Evolutionary conservation across 768 basidiomycete species (phyloP).

Genomic region (Suillus ampliporus): DNA sequence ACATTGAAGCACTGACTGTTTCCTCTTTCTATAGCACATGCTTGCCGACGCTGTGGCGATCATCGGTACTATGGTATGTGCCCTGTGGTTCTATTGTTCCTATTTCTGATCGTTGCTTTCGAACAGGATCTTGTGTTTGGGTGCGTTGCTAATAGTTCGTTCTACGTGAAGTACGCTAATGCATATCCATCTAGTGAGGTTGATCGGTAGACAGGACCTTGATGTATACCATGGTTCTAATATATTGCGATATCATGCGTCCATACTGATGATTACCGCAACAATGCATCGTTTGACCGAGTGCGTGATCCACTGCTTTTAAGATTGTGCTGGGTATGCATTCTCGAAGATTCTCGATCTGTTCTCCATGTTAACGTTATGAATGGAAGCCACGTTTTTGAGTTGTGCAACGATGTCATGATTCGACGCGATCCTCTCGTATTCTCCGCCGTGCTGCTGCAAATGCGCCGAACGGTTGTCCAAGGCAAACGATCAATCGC

Average conservation of each 20-base stretch:
- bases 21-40: constrained; percentile 64
- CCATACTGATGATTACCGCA: background rate
- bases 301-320: background rate
- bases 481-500: no score
- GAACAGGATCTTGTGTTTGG: constrained; percentile 89
- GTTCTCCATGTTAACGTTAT: no score
- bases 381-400: no score
- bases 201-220: constrained; percentile 35
- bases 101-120: constrained; percentile 17
- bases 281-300: background rate
- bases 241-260: background rate
- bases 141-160: constrained; percentile 51
- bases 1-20: constrained; percentile 17
- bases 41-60: constrained; percentile 95
- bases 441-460: no score
- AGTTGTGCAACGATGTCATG: no score
- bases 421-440: no score
- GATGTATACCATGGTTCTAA: background rate
- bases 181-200: constrained; percentile 28
- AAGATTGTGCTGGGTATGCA: background rate
- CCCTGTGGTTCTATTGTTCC: constrained; percentile 10
- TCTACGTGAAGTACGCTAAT: background rate
- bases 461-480: no score
- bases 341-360: no score
- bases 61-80: constrained; percentile 93